phyloP scores from a whole-genome alignment of 2,329 filamentous ascomycete genomes.

The Pestalotiopsis sp. region DNA sequence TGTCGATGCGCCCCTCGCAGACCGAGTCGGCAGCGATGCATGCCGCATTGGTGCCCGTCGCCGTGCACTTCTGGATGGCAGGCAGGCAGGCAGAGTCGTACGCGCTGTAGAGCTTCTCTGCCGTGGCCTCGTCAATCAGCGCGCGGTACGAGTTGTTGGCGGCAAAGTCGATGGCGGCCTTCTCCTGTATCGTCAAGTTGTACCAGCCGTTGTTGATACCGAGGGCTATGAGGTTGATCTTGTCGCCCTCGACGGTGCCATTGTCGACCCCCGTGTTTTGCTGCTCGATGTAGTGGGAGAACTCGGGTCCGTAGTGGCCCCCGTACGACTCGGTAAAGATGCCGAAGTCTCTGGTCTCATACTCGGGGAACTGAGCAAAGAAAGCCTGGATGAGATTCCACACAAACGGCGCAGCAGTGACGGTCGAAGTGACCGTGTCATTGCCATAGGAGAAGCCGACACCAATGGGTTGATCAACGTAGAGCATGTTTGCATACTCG shows the following conservation, averaged over 20 bases:
- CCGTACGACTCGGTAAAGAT: conserved; percentile 34
- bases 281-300: conserved; percentile 29
- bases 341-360: conserved; percentile 48
- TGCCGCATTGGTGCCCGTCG: conserved; percentile 6
- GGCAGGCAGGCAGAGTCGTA: conserved; percentile 20
- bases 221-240: conserved; percentile 27
- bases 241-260: conserved; percentile 19
- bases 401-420: conserved; percentile 43
- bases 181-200: conserved; percentile 25
- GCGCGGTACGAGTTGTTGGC: conserved; percentile 20
- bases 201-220: conserved; percentile 32
- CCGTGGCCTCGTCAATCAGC: conserved; percentile 7
- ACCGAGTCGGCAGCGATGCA: conserved; percentile 18
- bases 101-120: conserved; percentile 14
- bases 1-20: conserved; percentile 34
- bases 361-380: conserved; percentile 44
- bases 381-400: conserved; percentile 46
- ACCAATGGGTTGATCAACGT: conserved; percentile 64
- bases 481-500: conserved; percentile 68
- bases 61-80: conserved; percentile 16
- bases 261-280: conserved; percentile 28
- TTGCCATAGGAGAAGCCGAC: conserved; percentile 42
- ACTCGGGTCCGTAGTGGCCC: conserved; percentile 34
- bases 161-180: conserved; percentile 21
- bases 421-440: conserved; percentile 41